Evolutionary conservation across 2,329 filamentous ascomycete species (phyloP).

Genomic region (Cercospora sp.): DNA sequence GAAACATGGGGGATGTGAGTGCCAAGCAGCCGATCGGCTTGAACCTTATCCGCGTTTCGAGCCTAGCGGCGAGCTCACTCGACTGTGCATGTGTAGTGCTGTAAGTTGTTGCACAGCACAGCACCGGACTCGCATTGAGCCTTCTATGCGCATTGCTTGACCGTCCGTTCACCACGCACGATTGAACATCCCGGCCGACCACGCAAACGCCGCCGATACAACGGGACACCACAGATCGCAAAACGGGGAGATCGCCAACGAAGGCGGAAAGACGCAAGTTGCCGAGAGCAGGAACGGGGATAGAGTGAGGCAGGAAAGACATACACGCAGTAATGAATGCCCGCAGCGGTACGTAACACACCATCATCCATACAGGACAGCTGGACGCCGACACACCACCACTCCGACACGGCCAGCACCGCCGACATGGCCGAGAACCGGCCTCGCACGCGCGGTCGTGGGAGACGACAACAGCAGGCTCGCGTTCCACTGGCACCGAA

Average conservation of each 20-base stretch:
- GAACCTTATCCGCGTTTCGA: neutral
- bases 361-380: neutral
- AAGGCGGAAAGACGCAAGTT: neutral
- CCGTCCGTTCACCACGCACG: neutral
- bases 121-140: neutral
- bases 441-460: conserved; percentile 8
- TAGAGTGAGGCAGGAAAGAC: neutral
- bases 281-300: conserved; percentile 3
- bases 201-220: neutral
- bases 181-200: neutral
- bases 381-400: neutral
- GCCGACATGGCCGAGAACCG: conserved; percentile 4
- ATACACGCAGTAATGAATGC: conserved; percentile 14
- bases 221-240: neutral
- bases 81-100: conserved; percentile 5
- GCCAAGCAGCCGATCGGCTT: conserved; percentile 1
- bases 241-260: neutral
- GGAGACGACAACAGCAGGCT: conserved; percentile 9
- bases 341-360: conserved; percentile 17
- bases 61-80: conserved; percentile 6
- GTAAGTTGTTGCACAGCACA: conserved; percentile 1
- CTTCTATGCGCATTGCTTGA: neutral
- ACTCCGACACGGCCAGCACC: neutral
- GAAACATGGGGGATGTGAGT: neutral
- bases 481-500: conserved; percentile 5